These are phyloP conservation scores for Melampsora abietis-canadensis DNA, from an alignment of 1,284 basidiomycete genomes.

Conservation along the genomic window DNA sequence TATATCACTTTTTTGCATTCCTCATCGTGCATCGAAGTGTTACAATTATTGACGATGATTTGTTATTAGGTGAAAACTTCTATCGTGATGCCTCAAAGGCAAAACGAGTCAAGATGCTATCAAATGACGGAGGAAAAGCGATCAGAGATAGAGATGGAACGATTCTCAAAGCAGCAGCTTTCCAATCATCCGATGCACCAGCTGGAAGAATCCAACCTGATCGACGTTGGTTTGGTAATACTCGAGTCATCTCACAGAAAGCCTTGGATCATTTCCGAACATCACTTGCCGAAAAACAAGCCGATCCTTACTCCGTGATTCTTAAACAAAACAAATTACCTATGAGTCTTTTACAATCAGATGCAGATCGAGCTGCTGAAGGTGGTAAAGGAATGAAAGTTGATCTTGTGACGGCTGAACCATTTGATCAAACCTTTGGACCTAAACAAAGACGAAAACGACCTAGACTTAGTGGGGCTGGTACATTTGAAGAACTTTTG, in stretches of 20 bases:
- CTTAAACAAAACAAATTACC: constrained; percentile 87
- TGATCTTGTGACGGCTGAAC: constrained; percentile 86
- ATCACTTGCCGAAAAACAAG: constrained; percentile 72
- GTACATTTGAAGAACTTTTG: constrained; percentile 80
- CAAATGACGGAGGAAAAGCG: constrained; percentile 72
- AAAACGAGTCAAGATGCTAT: constrained; percentile 76
- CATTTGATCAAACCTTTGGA: constrained; percentile 86
- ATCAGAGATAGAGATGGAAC: constrained; percentile 83
- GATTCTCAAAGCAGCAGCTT: constrained; percentile 83
- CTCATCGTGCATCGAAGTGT: not conserved
- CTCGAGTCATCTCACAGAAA: constrained; percentile 92
- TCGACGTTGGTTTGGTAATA: constrained; percentile 94
- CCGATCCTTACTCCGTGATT: constrained; percentile 90
- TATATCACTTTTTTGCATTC: not conserved
- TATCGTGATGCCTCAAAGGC: constrained; percentile 56
- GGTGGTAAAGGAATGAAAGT: constrained; percentile 60
- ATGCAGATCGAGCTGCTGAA: constrained; percentile 68
- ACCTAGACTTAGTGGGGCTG: constrained; percentile 70
- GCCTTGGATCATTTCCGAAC: constrained; percentile 91
- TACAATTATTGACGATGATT: not conserved
- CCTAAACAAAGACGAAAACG: constrained; percentile 87
- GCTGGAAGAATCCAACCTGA: constrained; percentile 88
- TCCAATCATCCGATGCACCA: constrained; percentile 83
- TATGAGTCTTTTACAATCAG: constrained; percentile 86
- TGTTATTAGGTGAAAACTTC: constrained; percentile 42